phyloP scores from a whole-genome alignment of 2,329 filamentous ascomycete genomes.

The Davidsoniella virescens region DNA sequence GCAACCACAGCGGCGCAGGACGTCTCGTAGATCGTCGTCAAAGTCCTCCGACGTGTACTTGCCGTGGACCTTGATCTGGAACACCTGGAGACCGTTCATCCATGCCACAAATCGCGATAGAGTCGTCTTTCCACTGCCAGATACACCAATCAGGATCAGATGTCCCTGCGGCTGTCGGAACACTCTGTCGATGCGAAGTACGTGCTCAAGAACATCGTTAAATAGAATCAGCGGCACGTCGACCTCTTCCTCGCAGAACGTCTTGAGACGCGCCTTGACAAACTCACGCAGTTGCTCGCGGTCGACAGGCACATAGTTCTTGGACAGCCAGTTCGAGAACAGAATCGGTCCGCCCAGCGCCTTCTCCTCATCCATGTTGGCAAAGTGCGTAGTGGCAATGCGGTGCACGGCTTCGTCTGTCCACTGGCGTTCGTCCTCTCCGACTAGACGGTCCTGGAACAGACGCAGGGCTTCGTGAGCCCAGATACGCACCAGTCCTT shows the following conservation, averaged over 20 bases:
- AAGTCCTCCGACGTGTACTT: constrained; percentile 98
- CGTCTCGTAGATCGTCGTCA: constrained; percentile 88
- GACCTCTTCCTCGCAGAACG: constrained; percentile 98
- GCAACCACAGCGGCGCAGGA: constrained; percentile 83
- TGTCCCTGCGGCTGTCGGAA: constrained; percentile 97
- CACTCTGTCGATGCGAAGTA: constrained; percentile 92
- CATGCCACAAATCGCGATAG: constrained; percentile 95
- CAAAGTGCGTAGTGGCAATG: constrained; percentile 84
- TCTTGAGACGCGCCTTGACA: constrained; percentile 90
- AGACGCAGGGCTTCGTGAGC: constrained; percentile 89
- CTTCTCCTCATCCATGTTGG: constrained; percentile 79
- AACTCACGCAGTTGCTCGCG: constrained; percentile 91
- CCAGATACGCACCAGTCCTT: constrained; percentile 93
- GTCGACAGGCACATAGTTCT: constrained; percentile 94
- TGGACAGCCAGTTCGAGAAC: constrained; percentile 98
- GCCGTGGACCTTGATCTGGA: constrained; percentile 99
- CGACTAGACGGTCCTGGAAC: constrained; percentile 93
- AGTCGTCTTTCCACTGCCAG: constrained; percentile 95
- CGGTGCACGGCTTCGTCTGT: constrained; percentile 75
- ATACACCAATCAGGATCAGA: constrained; percentile 95
- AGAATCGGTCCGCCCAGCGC: constrained; percentile 85
- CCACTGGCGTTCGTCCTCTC: constrained; percentile 87
- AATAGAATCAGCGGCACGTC: constrained; percentile 98
- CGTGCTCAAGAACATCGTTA: constrained; percentile 96
- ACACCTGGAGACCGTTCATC: constrained; percentile 99